These are phyloP conservation scores for Aspergillus sclerotiicarbonarius DNA, from an alignment of 495 filamentous ascomycete species.

Conservation along the genomic window DNA sequence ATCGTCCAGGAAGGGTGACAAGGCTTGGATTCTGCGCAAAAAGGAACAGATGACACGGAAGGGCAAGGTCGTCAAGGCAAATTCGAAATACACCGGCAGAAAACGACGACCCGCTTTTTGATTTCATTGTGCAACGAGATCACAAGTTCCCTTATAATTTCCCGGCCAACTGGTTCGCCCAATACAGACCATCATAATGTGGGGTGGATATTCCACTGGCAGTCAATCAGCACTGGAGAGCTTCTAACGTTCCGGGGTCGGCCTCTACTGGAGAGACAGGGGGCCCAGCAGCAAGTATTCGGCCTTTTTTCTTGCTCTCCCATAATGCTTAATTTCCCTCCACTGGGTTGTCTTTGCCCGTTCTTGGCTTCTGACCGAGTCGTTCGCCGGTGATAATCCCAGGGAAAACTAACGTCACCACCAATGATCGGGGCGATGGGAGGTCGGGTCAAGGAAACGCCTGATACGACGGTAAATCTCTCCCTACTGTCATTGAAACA, in stretches of 20 bases:
- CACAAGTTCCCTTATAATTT: too few species aligned
- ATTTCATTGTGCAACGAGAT: constrained; percentile 8
- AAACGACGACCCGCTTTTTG: constrained; percentile 66
- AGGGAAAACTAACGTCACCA: not conserved
- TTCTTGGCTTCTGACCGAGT: not conserved
- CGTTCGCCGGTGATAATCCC: not conserved
- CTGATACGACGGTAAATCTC: not conserved
- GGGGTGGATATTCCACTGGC: not conserved
- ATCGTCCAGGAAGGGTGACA: constrained; percentile 69
- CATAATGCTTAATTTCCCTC: not conserved
- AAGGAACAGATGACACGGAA: constrained; percentile 94
- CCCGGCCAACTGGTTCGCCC: not conserved
- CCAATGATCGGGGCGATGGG: too few species aligned
- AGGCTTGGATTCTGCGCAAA: constrained; percentile 87
- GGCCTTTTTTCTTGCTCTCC: not conserved
- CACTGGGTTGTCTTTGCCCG: not conserved
- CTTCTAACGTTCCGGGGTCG: not conserved
- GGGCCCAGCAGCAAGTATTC: not conserved
- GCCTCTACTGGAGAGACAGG: not conserved
- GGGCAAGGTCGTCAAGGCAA: constrained; percentile 88
- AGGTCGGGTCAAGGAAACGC: not conserved
- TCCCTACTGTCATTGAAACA: not conserved
- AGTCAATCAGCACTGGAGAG: not conserved
- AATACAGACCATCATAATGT: not conserved
- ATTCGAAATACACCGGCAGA: constrained; percentile 88